These are phyloP conservation scores for Lichenothelia convexa DNA, from an alignment of 495 filamentous ascomycete species.

Conservation along the genomic window DNA sequence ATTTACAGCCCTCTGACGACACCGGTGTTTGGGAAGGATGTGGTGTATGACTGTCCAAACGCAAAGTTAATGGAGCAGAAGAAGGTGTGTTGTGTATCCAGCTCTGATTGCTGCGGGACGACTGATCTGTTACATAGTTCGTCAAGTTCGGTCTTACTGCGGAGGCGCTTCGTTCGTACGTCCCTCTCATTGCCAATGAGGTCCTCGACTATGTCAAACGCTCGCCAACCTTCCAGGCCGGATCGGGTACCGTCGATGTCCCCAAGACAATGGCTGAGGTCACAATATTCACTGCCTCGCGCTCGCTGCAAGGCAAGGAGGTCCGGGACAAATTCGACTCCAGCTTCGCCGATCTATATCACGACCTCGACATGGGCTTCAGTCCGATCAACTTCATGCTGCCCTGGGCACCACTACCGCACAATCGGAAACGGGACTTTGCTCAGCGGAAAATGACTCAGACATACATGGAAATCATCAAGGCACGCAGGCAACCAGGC, in stretches of 20 bases:
- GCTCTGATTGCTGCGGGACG: conserved; percentile 3
- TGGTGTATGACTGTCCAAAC: conserved; percentile 49
- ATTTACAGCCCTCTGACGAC: conserved; percentile 42
- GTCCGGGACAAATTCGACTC: conserved; percentile 43
- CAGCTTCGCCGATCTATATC: conserved; percentile 42
- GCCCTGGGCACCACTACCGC: conserved; percentile 41
- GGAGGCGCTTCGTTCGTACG: conserved; percentile 44
- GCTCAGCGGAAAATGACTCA: conserved; percentile 39
- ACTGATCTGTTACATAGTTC: too few relatives aligned
- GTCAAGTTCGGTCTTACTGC: conserved; percentile 47
- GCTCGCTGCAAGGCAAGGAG: conserved; percentile 45
- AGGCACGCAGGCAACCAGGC: conserved; percentile 29
- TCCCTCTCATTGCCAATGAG: conserved; percentile 35
- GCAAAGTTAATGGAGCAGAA: conserved; percentile 54
- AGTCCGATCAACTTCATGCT: conserved; percentile 48
- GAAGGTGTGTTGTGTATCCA: conserved; percentile 25
- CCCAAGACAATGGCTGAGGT: conserved; percentile 38
- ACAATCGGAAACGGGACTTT: conserved; percentile 40
- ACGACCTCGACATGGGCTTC: conserved; percentile 49
- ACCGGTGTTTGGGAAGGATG: conserved; percentile 43
- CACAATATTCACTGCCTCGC: conserved; percentile 48
- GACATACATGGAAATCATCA: conserved; percentile 42
- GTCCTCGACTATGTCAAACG: conserved; percentile 32
- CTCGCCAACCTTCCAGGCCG: conserved; percentile 27
- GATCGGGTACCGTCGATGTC: conserved; percentile 34